A percentile compares a stretch with the other conserved stretches of the same genome.
Conservation (phyloP, 179 eudicot genomes). For the Heliamphora pulchella region DNA sequence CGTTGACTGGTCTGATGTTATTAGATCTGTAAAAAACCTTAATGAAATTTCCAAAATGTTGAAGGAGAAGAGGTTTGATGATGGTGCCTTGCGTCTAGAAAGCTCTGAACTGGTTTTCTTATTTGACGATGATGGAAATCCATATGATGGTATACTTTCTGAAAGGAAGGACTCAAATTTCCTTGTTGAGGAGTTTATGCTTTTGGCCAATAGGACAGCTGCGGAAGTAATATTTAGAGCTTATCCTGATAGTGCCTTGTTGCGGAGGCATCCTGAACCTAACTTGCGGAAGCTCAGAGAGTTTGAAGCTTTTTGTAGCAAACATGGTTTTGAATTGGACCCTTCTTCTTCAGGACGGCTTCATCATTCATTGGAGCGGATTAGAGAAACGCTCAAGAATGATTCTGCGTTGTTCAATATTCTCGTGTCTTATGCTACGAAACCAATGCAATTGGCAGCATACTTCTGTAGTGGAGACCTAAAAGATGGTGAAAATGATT, state of each 20-base stretch:
- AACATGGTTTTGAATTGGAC: conserved; percentile 69
- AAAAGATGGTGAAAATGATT: conserved; percentile 40
- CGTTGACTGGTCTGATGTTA: conserved; percentile 59
- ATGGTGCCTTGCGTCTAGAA: conserved; percentile 72
- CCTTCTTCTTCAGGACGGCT: conserved; percentile 59
- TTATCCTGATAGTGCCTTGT: conserved; percentile 62
- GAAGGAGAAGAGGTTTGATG: conserved; percentile 53
- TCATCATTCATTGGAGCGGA: conserved; percentile 53
- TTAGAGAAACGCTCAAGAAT: conserved; percentile 52
- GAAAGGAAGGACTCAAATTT: conserved; percentile 57
- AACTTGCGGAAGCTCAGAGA: conserved; percentile 64
- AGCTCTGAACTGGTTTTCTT: conserved; percentile 61
- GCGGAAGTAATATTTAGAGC: conserved; percentile 78
- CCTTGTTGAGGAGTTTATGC: conserved; percentile 92
- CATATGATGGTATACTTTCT: conserved; percentile 51
- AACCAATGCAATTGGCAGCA: conserved; percentile 79
- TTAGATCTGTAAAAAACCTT: conserved; percentile 50
- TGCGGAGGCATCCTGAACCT: conserved; percentile 92
- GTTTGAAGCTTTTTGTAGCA: conserved; percentile 37
- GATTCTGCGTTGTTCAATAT: conserved; percentile 68
- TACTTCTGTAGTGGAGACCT: conserved; percentile 79
- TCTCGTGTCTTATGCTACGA: conserved; percentile 69
- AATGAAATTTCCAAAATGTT: conserved; percentile 44
- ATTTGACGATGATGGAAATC: conserved; percentile 68
- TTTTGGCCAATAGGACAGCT: conserved; percentile 83